A percentile compares a stretch with the other conserved stretches of the same genome.
Evolutionary conservation across 306 rosid species (phyloP).

Genomic region (Crotalaria pallida): DNA sequence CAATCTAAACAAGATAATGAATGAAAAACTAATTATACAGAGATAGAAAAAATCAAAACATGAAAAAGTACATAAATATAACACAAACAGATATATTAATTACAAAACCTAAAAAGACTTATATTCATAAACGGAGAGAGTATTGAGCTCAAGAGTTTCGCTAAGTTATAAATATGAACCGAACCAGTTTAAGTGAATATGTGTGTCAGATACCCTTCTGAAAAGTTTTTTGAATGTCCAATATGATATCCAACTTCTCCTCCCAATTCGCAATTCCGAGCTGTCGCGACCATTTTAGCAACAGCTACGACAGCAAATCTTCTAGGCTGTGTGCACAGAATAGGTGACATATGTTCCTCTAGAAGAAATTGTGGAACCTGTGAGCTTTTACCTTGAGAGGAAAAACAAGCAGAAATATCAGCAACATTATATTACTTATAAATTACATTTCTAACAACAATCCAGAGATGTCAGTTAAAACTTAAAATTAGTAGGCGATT

Average conservation of each 20-base stretch:
- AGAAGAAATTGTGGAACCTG: conserved; percentile 91
- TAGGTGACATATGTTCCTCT: conserved; percentile 67
- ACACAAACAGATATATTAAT: no score
- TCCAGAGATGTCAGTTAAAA: no score
- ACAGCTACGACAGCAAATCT: conserved; percentile 89
- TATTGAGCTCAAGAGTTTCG: background rate
- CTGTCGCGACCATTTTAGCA: conserved; percentile 79
- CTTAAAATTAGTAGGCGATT: background rate
- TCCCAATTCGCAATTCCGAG: conserved; percentile 69
- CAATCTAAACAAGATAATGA: background rate
- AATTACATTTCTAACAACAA: background rate
- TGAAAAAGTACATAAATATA: no score
- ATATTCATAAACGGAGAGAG: no score
- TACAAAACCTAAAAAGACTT: no score
- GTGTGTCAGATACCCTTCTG: conserved; percentile 43
- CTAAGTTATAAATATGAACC: background rate
- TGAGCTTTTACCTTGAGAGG: conserved; percentile 74
- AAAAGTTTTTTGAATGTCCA: conserved; percentile 63
- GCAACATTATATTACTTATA: background rate
- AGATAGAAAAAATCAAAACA: no score
- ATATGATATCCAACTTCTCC: conserved; percentile 91
- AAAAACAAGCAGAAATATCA: background rate
- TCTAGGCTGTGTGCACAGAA: conserved; percentile 85
- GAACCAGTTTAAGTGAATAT: background rate
- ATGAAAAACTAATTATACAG: no score